phyloP scores from a whole-genome alignment of 2,329 filamentous ascomycete species.

The Tympanopsis confertula region DNA sequence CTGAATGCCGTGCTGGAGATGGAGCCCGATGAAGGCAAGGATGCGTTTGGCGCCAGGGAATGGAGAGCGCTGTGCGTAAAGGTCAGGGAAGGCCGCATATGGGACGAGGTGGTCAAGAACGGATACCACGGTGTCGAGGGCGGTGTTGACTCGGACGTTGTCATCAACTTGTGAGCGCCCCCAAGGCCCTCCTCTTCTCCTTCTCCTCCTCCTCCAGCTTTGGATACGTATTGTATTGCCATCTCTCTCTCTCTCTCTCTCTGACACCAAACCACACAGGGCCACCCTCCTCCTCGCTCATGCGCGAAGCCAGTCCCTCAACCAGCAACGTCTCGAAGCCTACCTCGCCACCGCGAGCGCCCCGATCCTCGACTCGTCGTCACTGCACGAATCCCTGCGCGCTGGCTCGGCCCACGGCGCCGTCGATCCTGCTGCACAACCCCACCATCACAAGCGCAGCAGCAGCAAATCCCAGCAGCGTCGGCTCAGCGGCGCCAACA shows the following conservation, averaged over 20 bases:
- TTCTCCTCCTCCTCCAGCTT: background rate
- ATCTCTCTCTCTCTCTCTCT: constrained; percentile 4
- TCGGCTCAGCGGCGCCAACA: constrained; percentile 55
- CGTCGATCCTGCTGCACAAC: constrained; percentile 24
- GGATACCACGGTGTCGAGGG: constrained; percentile 83
- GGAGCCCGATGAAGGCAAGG: constrained; percentile 80
- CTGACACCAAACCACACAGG: constrained; percentile 31
- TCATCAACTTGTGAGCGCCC: constrained; percentile 65
- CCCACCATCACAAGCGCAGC: constrained; percentile 10
- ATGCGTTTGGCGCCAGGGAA: constrained; percentile 71
- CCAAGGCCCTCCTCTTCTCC: background rate
- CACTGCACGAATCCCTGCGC: constrained; percentile 21
- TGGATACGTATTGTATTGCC: background rate
- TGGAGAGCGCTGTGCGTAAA: constrained; percentile 75
- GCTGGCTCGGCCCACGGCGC: constrained; percentile 21
- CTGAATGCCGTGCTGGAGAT: constrained; percentile 84
- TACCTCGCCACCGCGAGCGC: constrained; percentile 71
- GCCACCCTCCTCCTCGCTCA: constrained; percentile 86
- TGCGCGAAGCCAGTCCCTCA: constrained; percentile 69
- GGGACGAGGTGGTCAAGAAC: constrained; percentile 80
- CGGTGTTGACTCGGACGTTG: constrained; percentile 86
- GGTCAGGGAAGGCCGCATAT: constrained; percentile 81
- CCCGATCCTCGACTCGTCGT: constrained; percentile 60
- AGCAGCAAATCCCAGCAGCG: constrained; percentile 22
- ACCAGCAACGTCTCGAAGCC: constrained; percentile 77